Evolutionary conservation across 306 rosid species (phyloP).

Genomic region (Datisca glomerata): DNA sequence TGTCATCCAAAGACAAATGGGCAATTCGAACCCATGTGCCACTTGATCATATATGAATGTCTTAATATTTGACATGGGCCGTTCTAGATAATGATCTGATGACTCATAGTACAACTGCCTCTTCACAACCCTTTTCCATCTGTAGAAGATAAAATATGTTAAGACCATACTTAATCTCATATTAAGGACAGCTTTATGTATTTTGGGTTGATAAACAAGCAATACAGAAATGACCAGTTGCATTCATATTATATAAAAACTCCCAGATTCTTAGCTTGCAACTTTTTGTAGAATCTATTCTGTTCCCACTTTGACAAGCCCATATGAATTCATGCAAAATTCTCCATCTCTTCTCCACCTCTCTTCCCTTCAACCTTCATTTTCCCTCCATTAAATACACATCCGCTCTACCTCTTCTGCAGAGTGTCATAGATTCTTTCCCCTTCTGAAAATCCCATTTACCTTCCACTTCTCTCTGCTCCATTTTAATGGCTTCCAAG

Average conservation of each 20-base stretch:
- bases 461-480: not conserved
- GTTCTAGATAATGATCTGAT: no score
- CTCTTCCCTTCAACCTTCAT: conserved; percentile 10
- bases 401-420: conserved; percentile 5
- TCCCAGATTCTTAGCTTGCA: conserved; percentile 2
- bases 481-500: conserved; percentile 92
- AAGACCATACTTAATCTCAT: no score
- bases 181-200: no score
- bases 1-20: no score
- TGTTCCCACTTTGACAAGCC: conserved; percentile 48
- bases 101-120: no score
- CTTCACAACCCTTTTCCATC: no score
- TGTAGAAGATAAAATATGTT: no score
- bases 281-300: conserved; percentile 41
- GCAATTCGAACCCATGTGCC: no score
- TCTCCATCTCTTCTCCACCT: conserved; percentile 16
- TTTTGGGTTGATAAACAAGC: no score
- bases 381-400: conserved; percentile 38
- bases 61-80: no score
- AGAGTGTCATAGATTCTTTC: conserved; percentile 12
- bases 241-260: not conserved
- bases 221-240: no score
- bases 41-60: no score
- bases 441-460: conserved; percentile 5
- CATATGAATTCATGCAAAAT: conserved; percentile 29